These are phyloP conservation scores for Starmerella powellii DNA, from an alignment of 805 yeast species.

Conservation along the genomic window DNA sequence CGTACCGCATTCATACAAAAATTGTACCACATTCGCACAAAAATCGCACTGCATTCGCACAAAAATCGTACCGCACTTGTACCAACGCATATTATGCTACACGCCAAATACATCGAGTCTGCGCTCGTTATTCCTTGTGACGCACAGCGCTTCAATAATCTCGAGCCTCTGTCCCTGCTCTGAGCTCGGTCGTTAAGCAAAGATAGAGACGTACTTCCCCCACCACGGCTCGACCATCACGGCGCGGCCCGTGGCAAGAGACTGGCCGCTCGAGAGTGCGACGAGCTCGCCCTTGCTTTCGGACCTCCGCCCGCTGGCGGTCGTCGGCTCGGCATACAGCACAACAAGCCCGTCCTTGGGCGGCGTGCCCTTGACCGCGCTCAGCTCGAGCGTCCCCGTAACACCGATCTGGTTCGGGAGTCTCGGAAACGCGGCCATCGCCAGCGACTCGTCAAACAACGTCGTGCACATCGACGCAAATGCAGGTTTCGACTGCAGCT, in stretches of 20 bases:
- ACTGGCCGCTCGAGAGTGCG: neutral
- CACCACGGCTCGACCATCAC: slow-evolving; percentile 20
- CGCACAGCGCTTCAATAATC: no score
- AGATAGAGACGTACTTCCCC: slow-evolving; percentile 14
- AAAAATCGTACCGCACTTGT: no score
- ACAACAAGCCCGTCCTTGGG: slow-evolving; percentile 6
- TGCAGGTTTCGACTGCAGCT: slow-evolving; percentile 36
- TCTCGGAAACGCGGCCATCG: slow-evolving; percentile 55
- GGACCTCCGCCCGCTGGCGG: slow-evolving; percentile 13
- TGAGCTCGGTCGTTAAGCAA: neutral
- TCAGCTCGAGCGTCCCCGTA: slow-evolving; percentile 59
- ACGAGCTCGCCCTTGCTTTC: slow-evolving; percentile 8
- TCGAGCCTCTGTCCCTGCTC: no score
- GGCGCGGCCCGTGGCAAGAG: slow-evolving; percentile 8
- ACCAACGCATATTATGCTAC: no score
- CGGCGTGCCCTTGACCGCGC: slow-evolving; percentile 27
- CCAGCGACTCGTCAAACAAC: slow-evolving; percentile 66
- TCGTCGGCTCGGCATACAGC: slow-evolving; percentile 5
- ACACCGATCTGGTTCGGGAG: slow-evolving; percentile 73
- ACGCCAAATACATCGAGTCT: no score
- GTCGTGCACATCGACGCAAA: slow-evolving; percentile 75
- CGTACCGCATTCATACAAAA: no score
- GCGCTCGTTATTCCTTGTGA: no score
- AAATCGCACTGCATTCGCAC: no score
- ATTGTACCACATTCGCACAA: no score